These are phyloP conservation scores for Pleurotus ostreatus DNA, from an alignment of 768 basidiomycete species.

Conservation along the genomic window DNA sequence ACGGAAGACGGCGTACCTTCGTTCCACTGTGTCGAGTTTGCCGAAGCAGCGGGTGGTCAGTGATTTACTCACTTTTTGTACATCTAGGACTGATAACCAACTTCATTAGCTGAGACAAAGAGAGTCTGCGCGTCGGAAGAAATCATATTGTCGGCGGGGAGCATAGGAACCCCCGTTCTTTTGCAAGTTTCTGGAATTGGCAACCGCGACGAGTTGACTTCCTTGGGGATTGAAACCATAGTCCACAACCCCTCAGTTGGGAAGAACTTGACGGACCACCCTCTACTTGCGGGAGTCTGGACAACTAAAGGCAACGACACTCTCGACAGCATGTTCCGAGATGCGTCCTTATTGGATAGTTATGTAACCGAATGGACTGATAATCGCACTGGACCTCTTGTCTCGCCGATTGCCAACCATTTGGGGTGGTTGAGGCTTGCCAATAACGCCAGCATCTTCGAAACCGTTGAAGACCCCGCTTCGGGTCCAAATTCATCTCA, in stretches of 20 bases:
- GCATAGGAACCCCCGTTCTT: constrained; percentile 21
- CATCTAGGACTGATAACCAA: neutral
- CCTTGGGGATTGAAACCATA: constrained; percentile 11
- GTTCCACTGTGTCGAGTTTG: constrained; percentile 17
- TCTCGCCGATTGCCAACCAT: constrained; percentile 11
- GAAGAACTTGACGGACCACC: constrained; percentile 24
- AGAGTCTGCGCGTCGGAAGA: constrained; percentile 13
- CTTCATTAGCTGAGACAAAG: neutral
- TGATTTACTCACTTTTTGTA: neutral
- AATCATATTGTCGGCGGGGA: constrained; percentile 25
- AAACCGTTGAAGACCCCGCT: constrained; percentile 27
- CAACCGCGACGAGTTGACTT: neutral
- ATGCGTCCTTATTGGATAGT: constrained; percentile 11
- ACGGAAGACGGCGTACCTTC: constrained; percentile 3
- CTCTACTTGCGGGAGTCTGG: constrained; percentile 4
- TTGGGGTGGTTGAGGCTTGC: constrained; percentile 21
- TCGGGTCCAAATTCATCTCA: constrained; percentile 33
- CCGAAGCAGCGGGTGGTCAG: constrained; percentile 6
- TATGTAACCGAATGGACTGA: constrained; percentile 15
- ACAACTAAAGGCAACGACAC: constrained; percentile 11
- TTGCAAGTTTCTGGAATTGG: constrained; percentile 24
- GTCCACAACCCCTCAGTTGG: constrained; percentile 20
- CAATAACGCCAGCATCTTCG: constrained; percentile 22
- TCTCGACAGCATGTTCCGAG: constrained; percentile 9
- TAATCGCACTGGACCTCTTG: constrained; percentile 18